phyloP scores from a whole-genome alignment of 805 yeast genomes.

The Vanderwaltozyma yarrowii region DNA sequence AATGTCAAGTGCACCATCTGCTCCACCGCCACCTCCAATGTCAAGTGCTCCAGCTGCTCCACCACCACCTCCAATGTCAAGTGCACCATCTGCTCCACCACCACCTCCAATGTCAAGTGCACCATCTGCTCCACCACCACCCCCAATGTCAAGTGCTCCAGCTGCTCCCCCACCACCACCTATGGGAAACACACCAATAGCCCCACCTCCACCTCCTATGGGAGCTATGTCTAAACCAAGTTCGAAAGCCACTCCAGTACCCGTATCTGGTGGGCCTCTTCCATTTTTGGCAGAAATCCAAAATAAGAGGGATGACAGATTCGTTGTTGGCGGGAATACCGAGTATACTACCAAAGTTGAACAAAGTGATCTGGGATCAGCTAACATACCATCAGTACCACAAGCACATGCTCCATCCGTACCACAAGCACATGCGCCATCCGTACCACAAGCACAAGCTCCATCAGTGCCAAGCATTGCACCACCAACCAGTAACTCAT shows the following conservation, averaged over 20 bases:
- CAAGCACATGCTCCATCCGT: constrained; percentile 13
- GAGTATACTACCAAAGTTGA: constrained; percentile 18
- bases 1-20: constrained; percentile 17
- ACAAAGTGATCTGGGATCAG: constrained; percentile 11
- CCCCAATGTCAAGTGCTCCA: constrained; percentile 14
- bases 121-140: constrained; percentile 14
- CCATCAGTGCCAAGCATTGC: constrained; percentile 11
- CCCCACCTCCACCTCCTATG: constrained; percentile 18
- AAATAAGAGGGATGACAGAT: constrained; percentile 37
- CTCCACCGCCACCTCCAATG: constrained; percentile 22
- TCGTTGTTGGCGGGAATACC: constrained; percentile 33
- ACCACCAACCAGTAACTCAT: constrained; percentile 17
- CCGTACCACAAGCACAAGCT: constrained; percentile 9
- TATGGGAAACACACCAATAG: constrained; percentile 11
- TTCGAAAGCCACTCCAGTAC: constrained; percentile 12
- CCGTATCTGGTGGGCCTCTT: constrained; percentile 30
- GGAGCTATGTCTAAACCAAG: no score
- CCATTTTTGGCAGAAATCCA: constrained; percentile 45
- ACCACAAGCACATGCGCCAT: constrained; percentile 9
- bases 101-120: constrained; percentile 17
- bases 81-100: constrained; percentile 21
- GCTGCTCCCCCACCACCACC: constrained; percentile 14
- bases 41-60: constrained; percentile 11
- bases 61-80: constrained; percentile 4
- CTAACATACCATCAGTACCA: constrained; percentile 10